A percentile compares a stretch with the other conserved stretches of the same genome.
Evolutionary conservation across 768 basidiomycete genomes (phyloP).

Genomic region (Amanita polypyramis): DNA sequence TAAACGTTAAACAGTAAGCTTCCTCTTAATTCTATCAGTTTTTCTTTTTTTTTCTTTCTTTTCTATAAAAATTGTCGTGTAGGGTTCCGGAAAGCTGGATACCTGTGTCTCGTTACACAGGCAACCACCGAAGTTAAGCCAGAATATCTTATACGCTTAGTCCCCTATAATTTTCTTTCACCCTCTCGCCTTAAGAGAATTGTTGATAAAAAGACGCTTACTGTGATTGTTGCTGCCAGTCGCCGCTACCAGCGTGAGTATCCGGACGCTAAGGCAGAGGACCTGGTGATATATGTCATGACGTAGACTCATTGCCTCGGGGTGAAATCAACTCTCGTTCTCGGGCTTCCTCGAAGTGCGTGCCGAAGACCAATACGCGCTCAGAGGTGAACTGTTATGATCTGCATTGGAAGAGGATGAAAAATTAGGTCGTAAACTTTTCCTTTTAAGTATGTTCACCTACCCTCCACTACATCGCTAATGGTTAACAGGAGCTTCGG

Average conservation of each 20-base stretch:
- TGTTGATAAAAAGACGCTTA: no score
- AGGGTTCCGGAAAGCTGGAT: conserved; percentile 83
- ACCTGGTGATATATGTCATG: conserved; percentile 81
- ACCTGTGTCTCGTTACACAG: conserved; percentile 70
- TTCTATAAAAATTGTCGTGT: background rate
- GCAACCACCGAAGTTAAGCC: conserved; percentile 73
- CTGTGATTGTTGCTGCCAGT: conserved; percentile 78
- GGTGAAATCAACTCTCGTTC: conserved; percentile 61
- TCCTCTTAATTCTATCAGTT: no score
- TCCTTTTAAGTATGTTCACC: conserved; percentile 56
- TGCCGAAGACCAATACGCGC: conserved; percentile 49
- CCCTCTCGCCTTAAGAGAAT: no score
- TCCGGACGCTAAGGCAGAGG: conserved; percentile 38
- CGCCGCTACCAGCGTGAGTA: conserved; percentile 40
- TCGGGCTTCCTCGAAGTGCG: conserved; percentile 69
- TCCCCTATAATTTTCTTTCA: conserved; percentile 53
- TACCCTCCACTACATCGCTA: no score
- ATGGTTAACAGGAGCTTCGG: conserved; percentile 49
- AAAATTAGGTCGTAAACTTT: conserved; percentile 55
- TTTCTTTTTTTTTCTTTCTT: background rate
- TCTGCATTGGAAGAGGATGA: conserved; percentile 59
- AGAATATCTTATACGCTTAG: conserved; percentile 62
- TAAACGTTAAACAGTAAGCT: conserved; percentile 37
- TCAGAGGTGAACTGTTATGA: conserved; percentile 54
- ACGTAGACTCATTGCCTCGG: conserved; percentile 88